Evolutionary conservation across 352 stramenopile species (phyloP), one percentile per base, ranked within the genome.

Genomic region (Phytophthora nicotianae): DNA sequence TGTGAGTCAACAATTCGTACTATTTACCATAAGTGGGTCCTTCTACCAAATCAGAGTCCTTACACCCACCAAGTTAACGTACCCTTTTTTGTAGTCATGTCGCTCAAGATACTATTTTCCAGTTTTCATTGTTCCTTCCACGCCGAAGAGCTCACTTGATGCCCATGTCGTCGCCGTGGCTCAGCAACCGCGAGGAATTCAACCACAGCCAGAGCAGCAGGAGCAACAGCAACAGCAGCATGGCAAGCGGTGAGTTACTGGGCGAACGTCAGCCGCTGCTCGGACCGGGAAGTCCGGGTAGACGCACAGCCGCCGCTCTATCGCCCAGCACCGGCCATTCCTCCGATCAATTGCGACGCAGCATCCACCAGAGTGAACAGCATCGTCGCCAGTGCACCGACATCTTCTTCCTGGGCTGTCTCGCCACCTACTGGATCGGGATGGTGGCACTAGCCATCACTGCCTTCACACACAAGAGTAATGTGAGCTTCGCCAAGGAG

Each of bases 401-500:
- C 57, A 41, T 85, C 0, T 68, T 88, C 21, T 80, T 77, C 16
- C 60, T 94, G 7, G 65, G 72, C 0, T 32, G 79, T n/a, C 76
- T 94, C 27, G 70, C 61, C 8, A 65, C 56, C 14, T 95, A 95
- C 65, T 91, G 84, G 83, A 62, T 93, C 32, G 86, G 83, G 14
- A 92, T 95, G 86, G 41, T 92, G 29, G 82, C 68, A 23, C 70
- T 95, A 13, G 81, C 74, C 24, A 74, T 89, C 17, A 75, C 83
- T 10, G 79, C 86, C 13, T 88, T 91, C 24, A 85, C 82, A 11
- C 79, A 77, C 21, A 72, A 95, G 47, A 89, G 75, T 42, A 90
- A 82, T 42, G 68, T 72, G 9, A 68, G 68, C 16, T 93, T 90
- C 48, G 83, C 83, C 24, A 79, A 90, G 53, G 89, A 91, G 58